Conservation (phyloP, 1,284 basidiomycete species). For the Lentinus polychrous region DNA sequence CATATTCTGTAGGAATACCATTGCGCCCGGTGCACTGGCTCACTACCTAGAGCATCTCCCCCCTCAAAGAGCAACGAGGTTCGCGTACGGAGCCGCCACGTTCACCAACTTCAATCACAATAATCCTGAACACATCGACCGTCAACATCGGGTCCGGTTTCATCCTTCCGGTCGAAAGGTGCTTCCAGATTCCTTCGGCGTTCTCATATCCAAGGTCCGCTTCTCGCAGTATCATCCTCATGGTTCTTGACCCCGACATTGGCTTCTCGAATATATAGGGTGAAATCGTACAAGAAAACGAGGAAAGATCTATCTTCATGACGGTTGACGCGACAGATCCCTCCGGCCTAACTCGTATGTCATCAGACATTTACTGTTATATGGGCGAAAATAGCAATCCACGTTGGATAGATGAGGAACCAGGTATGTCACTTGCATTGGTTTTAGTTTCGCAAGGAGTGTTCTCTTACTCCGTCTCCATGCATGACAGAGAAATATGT, state of each 20-base stretch:
- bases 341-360: neutral
- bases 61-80: neutral
- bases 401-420: conserved; percentile 2
- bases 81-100: neutral
- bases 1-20: neutral
- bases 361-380: neutral
- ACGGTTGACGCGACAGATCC: neutral
- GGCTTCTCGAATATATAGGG: neutral
- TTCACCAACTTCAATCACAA: neutral
- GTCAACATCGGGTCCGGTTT: neutral
- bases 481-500: neutral
- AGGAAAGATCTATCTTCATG: neutral
- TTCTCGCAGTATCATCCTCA: neutral
- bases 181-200: neutral
- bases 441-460: neutral
- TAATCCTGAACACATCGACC: neutral
- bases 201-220: neutral
- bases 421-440: neutral
- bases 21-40: neutral
- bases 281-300: neutral
- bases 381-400: neutral
- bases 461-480: too few relatives aligned
- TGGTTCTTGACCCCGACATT: neutral
- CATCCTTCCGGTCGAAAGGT: neutral
- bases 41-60: neutral